phyloP scores from a whole-genome alignment of 2,329 filamentous ascomycete species.

The Curvularia hawaiiensis region DNA sequence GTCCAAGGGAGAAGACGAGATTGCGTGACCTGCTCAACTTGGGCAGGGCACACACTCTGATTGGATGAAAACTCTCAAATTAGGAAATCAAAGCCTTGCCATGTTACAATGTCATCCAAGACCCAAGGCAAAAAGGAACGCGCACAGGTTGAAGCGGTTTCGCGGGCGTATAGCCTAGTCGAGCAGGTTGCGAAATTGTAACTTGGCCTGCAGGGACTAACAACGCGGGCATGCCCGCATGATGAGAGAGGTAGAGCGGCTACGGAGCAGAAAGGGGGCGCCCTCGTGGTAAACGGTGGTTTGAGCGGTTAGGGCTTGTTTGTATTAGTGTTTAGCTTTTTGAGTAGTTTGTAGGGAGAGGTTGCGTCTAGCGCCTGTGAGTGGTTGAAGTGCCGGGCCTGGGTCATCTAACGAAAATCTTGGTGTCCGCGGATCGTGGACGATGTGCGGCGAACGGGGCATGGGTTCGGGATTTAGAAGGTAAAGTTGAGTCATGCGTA shows the following conservation, averaged over 20 bases:
- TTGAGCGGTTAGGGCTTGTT: conserved; percentile 10
- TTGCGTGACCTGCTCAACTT: conserved; percentile 21
- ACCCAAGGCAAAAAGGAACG: conserved; percentile 11
- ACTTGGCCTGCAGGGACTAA: background rate
- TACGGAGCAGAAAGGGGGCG: conserved; percentile 3
- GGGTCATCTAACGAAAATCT: background rate
- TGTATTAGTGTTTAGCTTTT: conserved; percentile 10
- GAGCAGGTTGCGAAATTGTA: conserved; percentile 28
- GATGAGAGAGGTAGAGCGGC: conserved; percentile 20
- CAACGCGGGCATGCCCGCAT: conserved; percentile 32
- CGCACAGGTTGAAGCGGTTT: conserved; percentile 11
- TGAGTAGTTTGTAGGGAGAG: background rate
- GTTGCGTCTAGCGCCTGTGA: conserved; percentile 7
- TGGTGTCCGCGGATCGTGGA: conserved; percentile 9
- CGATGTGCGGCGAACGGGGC: background rate
- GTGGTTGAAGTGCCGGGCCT: conserved; percentile 7
- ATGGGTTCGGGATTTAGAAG: background rate
- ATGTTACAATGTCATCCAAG: conserved; percentile 24
- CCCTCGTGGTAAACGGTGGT: conserved; percentile 19
- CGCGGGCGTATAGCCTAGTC: conserved; percentile 34
- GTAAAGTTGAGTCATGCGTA: background rate
- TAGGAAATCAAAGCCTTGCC: conserved; percentile 24
- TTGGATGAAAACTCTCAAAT: conserved; percentile 23
- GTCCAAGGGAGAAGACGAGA: background rate
- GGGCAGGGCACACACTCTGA: conserved; percentile 6